A percentile compares a stretch with the other conserved stretches of the same genome.
Evolutionary conservation across 225 moss, liverwort and hornwort genomes (phyloP).

Genomic region (Bryum argenteum): DNA sequence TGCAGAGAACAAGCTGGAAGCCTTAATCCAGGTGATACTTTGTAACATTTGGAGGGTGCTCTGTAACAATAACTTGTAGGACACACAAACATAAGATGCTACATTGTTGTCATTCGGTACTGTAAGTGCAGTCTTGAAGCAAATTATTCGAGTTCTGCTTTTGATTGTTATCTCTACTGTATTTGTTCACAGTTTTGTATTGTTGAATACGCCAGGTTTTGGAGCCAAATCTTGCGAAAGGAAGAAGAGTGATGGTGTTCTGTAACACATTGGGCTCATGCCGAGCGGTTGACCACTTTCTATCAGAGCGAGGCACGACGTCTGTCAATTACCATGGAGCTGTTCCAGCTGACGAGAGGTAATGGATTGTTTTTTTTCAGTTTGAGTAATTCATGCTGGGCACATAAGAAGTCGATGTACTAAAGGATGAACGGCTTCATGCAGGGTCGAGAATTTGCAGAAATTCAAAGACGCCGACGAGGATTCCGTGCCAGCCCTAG

Average conservation of each 20-base stretch:
- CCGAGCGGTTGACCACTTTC: conserved; percentile 92
- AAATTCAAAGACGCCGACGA: conserved; percentile 72
- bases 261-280: conserved; percentile 95
- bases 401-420: background rate
- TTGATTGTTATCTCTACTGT: conserved; percentile 2
- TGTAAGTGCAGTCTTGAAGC: background rate
- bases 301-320: conserved; percentile 73
- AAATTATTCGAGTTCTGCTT: background rate
- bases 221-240: conserved; percentile 91
- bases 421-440: conserved; percentile 26
- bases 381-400: background rate
- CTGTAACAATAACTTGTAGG: background rate
- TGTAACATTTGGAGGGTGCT: conserved; percentile 12
- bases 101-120: conserved; percentile 12
- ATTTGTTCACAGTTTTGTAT: conserved; percentile 4
- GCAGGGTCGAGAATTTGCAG: conserved; percentile 89
- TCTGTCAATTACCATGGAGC: conserved; percentile 99
- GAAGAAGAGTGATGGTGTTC: conserved; percentile 93
- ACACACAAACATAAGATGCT: conserved; percentile 9
- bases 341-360: conserved; percentile 96
- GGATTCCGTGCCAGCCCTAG: conserved; percentile 71
- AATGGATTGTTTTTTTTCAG: conserved; percentile 8
- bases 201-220: conserved; percentile 58
- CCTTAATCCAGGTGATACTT: conserved; percentile 69
- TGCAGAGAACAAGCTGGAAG: conserved; percentile 90